phyloP scores from a whole-genome alignment of 495 filamentous ascomycete species.

The Rhypophila decipiens region DNA sequence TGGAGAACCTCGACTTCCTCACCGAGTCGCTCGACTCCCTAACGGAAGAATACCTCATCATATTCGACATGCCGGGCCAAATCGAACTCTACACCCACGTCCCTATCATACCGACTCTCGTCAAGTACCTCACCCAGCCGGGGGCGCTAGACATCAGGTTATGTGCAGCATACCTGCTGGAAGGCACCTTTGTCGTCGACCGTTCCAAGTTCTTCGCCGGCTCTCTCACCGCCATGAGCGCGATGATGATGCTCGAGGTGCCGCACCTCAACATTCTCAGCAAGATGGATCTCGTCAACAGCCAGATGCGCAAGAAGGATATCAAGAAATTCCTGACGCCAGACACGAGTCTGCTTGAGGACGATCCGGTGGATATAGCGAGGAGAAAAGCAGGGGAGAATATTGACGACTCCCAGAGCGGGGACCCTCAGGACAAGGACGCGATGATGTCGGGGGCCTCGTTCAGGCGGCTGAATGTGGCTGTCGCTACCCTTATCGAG shows the following conservation, averaged over 20 bases:
- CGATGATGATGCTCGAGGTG: slow-evolving; percentile 96
- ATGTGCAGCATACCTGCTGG: slow-evolving; percentile 92
- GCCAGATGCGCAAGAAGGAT: slow-evolving; percentile 72
- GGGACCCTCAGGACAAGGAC: slow-evolving; percentile 53
- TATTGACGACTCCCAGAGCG: slow-evolving; percentile 28
- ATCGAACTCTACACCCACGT: slow-evolving; percentile 99
- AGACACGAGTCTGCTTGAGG: slow-evolving; percentile 69
- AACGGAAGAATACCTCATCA: slow-evolving; percentile 90
- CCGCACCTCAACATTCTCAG: slow-evolving; percentile 90
- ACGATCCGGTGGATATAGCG: slow-evolving; percentile 51
- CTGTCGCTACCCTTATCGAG: slow-evolving; percentile 85
- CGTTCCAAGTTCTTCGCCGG: slow-evolving; percentile 95
- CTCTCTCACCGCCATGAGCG: slow-evolving; percentile 91
- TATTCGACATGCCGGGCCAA: slow-evolving; percentile 98
- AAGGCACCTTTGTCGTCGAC: slow-evolving; percentile 91
- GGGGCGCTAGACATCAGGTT: slow-evolving; percentile 83
- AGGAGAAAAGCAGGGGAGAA: slow-evolving; percentile 34
- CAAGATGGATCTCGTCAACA: slow-evolving; percentile 95
- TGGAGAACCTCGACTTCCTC: slow-evolving; percentile 94
- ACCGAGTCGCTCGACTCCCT: slow-evolving; percentile 79
- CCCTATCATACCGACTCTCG: slow-evolving; percentile 80
- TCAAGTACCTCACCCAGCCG: slow-evolving; percentile 68
- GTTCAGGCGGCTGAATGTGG: slow-evolving; percentile 72
- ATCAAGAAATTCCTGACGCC: slow-evolving; percentile 82
- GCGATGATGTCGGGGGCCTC: slow-evolving; percentile 71